Conservation (phyloP, 108 stramenopile species). For the Skeletonema potamos region DNA sequence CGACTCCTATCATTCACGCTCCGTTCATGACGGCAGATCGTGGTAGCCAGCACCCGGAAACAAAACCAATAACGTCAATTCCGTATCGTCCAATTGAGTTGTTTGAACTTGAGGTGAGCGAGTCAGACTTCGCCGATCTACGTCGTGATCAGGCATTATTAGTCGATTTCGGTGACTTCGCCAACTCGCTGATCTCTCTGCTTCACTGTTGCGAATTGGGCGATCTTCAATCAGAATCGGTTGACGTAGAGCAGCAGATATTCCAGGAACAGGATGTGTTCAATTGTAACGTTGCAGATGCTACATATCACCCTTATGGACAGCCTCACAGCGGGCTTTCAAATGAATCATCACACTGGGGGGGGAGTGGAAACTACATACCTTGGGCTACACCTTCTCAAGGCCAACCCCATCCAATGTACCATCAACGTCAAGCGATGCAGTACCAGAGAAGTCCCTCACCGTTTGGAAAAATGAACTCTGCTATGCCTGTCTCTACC, state of each 20-base stretch:
- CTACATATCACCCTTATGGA: background rate
- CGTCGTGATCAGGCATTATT: constrained; percentile 49
- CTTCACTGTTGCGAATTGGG: constrained; percentile 42
- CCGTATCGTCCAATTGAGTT: constrained; percentile 28
- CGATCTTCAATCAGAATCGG: background rate
- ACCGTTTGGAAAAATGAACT: constrained; percentile 14
- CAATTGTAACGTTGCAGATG: background rate
- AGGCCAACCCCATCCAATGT: background rate
- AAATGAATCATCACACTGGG: background rate
- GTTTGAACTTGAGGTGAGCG: constrained; percentile 53
- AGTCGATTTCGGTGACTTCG: constrained; percentile 51
- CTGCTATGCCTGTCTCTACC: constrained; percentile 31
- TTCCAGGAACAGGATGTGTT: constrained; percentile 1
- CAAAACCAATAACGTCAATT: background rate
- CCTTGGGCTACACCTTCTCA: constrained; percentile 24
- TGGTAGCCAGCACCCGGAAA: constrained; percentile 5
- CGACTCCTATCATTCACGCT: constrained; percentile 27
- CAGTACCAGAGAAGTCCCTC: constrained; percentile 23
- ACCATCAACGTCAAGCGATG: constrained; percentile 1
- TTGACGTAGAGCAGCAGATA: constrained; percentile 1
- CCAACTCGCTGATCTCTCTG: constrained; percentile 46
- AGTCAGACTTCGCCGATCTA: constrained; percentile 46
- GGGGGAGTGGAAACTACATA: background rate
- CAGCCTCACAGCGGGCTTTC: background rate
- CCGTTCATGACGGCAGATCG: constrained; percentile 36